Evolutionary conservation across 768 basidiomycete genomes (phyloP).

Genomic region (Boletales sp.): DNA sequence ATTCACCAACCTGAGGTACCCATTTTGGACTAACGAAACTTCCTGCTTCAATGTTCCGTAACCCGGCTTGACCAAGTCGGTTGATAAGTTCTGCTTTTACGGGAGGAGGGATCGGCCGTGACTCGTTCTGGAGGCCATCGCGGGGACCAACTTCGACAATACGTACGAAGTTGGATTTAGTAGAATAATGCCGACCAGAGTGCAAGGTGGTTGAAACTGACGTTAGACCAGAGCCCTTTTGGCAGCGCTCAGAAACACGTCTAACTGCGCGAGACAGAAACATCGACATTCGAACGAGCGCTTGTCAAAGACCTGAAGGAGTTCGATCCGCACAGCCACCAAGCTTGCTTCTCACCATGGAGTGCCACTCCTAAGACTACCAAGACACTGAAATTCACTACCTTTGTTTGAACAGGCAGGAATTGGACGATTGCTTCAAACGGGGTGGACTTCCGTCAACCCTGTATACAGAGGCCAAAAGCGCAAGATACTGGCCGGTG

Average conservation of each 20-base stretch:
- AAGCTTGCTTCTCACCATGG: too few relatives aligned
- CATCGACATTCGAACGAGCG: conserved; percentile 4
- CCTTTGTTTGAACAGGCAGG: too few relatives aligned
- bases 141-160: conserved; percentile 91
- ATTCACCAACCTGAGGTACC: conserved; percentile 70
- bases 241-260: neutral
- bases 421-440: too few relatives aligned
- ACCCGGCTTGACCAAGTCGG: conserved; percentile 64
- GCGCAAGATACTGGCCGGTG: too few relatives aligned
- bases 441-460: too few relatives aligned
- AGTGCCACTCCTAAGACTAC: too few relatives aligned
- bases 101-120: conserved; percentile 62
- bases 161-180: conserved; percentile 23
- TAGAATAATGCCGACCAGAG: conserved; percentile 2
- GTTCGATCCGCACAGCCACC: too few relatives aligned
- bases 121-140: conserved; percentile 91
- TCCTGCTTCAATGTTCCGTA: conserved; percentile 73
- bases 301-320: too few relatives aligned
- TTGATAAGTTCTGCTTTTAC: conserved; percentile 81
- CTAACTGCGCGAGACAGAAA: conserved; percentile 4
- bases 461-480: too few relatives aligned
- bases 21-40: conserved; percentile 93
- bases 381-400: too few relatives aligned
- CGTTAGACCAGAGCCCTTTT: neutral
- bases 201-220: neutral